Percentiles rank a stretch among this genome's conserved stretches.
These are phyloP conservation scores for Acacia concinna DNA, from an alignment of 331 rosid genomes.

Conservation along the genomic window DNA sequence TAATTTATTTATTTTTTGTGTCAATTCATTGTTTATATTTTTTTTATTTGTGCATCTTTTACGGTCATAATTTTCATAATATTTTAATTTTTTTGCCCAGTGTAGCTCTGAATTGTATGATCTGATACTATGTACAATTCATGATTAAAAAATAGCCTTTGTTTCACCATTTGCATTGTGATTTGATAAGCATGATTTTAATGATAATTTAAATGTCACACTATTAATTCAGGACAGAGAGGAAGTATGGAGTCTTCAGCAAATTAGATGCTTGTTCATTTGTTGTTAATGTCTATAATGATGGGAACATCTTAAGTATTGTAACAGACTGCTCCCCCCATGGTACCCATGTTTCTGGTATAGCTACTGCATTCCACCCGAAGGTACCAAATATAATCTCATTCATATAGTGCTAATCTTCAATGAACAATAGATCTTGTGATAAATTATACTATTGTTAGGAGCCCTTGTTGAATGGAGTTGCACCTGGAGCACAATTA, in stretches of 20 bases:
- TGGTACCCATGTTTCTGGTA: slow-evolving; percentile 96
- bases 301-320: slow-evolving; percentile 81
- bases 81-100: not conserved
- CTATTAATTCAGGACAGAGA: slow-evolving; percentile 68
- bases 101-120: not conserved
- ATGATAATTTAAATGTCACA: slow-evolving; percentile 22
- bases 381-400: slow-evolving; percentile 55
- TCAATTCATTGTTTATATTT: not conserved
- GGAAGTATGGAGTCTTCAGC: slow-evolving; percentile 83
- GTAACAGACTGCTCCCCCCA: slow-evolving; percentile 96
- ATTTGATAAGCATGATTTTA: not conserved
- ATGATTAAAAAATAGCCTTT: not conserved
- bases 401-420: slow-evolving; percentile 23
- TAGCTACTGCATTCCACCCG: slow-evolving; percentile 88
- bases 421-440: slow-evolving; percentile 22
- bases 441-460: slow-evolving; percentile 37
- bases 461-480: slow-evolving; percentile 96
- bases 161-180: not conserved
- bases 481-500: slow-evolving; percentile 97
- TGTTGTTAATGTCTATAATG: slow-evolving; percentile 79
- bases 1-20: not conserved
- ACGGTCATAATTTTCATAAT: not conserved
- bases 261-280: slow-evolving; percentile 90
- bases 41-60: not conserved
- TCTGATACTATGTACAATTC: not conserved